Evolutionary conservation across 495 filamentous ascomycete species (phyloP), one percentile per base, ranked within the genome.

Genomic region (Penicillium tannophilum): DNA sequence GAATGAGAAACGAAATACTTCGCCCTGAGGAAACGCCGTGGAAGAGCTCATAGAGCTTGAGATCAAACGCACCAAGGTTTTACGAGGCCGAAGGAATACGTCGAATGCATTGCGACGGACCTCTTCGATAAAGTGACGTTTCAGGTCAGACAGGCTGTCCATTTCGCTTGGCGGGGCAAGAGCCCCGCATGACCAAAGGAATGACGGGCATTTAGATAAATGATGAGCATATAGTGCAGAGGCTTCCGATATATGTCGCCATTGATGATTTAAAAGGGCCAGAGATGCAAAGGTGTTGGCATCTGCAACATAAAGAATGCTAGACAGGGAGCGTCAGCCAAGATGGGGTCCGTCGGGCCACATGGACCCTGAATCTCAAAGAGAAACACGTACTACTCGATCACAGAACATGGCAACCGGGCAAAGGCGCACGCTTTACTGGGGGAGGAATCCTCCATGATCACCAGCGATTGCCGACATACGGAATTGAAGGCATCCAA

Each of bases 11-110:
- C 90, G 89, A 72, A 95, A 90, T 45, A 90, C 90, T 70, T 95
- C 91, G 20, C 91, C 91, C 6, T 89, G 88, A 0, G 91, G 91
- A 56, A 88, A 88, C 0, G 86, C 83, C 9, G 89, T 90, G 12
- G 91, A 90, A 0, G 90, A 93, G 59, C 88, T 90, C 68, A 91
- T 89, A 17, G 89, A 91, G 33, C 86, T 89, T 16, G 89, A 93
- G n/a, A 93, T 86, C 26, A 95, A 72, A 56, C 86, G 91, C 59
- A 94, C 81, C 39, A 90, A 70, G 17, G 88, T 92, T 54, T 82
- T 77, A 41, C 68, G 82, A 7, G 91, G 91, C 20, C 87, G 83
- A 20, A 93, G 69, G 68, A 90, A 91, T 8, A 88, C 85, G 64
- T 91, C 87, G 64, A 93, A 95, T 54, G 91, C 76, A 75, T 91